Percentiles rank a stretch among this genome's conserved stretches.
Conservation (phyloP, 768 basidiomycete genomes). For the Boletus rubroflammeus region DNA sequence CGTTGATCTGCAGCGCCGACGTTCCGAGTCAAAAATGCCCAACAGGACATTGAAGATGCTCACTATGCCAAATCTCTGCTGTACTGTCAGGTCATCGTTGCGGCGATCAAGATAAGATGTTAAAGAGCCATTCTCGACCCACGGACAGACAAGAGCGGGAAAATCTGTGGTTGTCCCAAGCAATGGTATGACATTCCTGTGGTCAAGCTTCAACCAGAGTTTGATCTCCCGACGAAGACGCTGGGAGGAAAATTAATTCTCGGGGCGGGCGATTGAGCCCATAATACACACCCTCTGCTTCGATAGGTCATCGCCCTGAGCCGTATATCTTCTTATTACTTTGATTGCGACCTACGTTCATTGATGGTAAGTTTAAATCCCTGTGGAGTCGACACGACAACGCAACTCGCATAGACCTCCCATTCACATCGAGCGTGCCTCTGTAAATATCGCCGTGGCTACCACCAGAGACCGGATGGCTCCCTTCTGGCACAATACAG, state of each 20-base stretch:
- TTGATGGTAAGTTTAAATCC: neutral
- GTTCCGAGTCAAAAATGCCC: neutral
- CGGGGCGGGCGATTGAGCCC: rapidly evolving
- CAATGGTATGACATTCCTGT: constrained; percentile 31
- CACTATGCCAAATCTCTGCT: constrained; percentile 16
- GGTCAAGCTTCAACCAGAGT: constrained; percentile 29
- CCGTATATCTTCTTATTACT: constrained; percentile 21
- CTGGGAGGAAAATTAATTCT: constrained; percentile 1
- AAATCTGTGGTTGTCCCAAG: constrained; percentile 29
- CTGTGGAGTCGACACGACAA: neutral
- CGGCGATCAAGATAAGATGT: constrained; percentile 19
- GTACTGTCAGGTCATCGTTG: constrained; percentile 10
- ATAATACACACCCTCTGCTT: constrained; percentile 13
- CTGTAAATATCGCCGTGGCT: constrained; percentile 21
- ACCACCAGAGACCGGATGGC: constrained; percentile 17
- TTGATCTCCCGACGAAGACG: constrained; percentile 29
- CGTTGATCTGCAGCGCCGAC: constrained; percentile 16
- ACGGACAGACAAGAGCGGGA: constrained; percentile 33
- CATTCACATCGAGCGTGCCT: constrained; percentile 13
- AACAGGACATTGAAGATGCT: neutral
- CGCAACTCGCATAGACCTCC: constrained; percentile 8
- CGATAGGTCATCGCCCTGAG: constrained; percentile 10
- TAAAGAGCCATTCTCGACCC: constrained; percentile 30
- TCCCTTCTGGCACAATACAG: constrained; percentile 5
- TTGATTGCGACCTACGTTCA: constrained; percentile 22